These are phyloP conservation scores for Neurospora sp. DNA, from an alignment of 495 filamentous ascomycete species.

Conservation along the genomic window DNA sequence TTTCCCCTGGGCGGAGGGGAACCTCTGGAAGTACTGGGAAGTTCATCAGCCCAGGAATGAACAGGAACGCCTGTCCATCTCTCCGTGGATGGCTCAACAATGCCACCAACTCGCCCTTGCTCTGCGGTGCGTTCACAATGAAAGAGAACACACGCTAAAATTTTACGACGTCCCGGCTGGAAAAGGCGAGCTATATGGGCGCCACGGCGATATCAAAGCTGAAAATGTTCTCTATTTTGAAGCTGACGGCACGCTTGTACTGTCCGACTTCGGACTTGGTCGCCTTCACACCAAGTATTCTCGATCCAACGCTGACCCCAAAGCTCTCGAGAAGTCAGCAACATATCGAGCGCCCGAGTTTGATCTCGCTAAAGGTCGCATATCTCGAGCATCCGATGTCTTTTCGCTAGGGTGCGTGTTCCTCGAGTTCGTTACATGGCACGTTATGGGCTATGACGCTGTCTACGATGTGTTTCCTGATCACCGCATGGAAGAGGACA, in stretches of 20 bases:
- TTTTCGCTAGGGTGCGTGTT: slow-evolving; percentile 5
- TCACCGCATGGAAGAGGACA: background rate
- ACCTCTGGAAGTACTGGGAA: background rate
- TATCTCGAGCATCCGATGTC: slow-evolving; percentile 1
- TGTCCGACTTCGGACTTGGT: background rate
- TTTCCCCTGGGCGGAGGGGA: background rate
- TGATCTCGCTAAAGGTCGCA: background rate
- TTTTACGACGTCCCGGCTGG: background rate
- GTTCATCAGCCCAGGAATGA: background rate
- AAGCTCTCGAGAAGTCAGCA: background rate
- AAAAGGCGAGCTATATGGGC: background rate
- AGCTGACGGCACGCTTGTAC: background rate
- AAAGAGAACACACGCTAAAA: background rate
- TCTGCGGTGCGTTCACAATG: background rate
- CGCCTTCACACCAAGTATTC: background rate
- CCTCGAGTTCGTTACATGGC: slow-evolving; percentile 7
- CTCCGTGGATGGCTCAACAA: background rate
- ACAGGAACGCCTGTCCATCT: background rate
- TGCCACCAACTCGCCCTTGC: background rate
- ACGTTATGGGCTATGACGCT: background rate
- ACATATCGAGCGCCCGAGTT: slow-evolving; percentile 7
- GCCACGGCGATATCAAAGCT: slow-evolving; percentile 2
- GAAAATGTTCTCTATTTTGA: background rate
- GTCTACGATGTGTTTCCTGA: background rate
- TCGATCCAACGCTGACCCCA: background rate